Percentiles rank a stretch among this genome's conserved stretches.
Evolutionary conservation across 495 filamentous ascomycete genomes (phyloP).

Genomic region (Jackrogersella minutella): DNA sequence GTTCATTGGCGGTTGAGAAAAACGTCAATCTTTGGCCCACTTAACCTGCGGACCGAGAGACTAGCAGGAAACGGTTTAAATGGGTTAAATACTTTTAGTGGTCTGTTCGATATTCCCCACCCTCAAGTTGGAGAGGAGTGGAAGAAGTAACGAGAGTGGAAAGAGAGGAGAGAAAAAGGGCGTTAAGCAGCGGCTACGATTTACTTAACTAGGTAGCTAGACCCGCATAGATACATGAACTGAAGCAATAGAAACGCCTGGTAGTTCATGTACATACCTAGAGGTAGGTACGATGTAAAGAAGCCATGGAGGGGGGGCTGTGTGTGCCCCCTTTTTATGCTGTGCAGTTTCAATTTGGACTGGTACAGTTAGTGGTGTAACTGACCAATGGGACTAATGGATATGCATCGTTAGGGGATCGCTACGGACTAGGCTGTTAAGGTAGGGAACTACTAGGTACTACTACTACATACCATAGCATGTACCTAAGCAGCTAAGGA

Average conservation of each 20-base stretch:
- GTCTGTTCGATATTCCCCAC: neutral
- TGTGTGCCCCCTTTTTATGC: slow-evolving; percentile 37
- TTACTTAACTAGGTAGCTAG: slow-evolving; percentile 23
- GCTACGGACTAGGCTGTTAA: neutral
- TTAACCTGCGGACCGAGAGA: neutral
- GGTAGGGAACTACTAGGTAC: slow-evolving; percentile 1
- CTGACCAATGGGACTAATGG: neutral
- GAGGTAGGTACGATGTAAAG: too few relatives aligned
- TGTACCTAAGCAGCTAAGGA: too few relatives aligned
- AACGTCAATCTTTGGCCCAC: neutral
- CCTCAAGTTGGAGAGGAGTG: neutral
- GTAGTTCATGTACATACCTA: too few relatives aligned
- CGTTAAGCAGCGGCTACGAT: slow-evolving; percentile 32
- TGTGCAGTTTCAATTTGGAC: slow-evolving; percentile 19
- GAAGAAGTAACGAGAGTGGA: neutral
- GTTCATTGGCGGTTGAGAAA: neutral
- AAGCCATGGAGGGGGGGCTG: slow-evolving; percentile 24
- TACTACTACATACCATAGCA: too few relatives aligned
- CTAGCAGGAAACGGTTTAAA: neutral
- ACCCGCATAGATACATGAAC: slow-evolving; percentile 23
- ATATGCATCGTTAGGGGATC: neutral
- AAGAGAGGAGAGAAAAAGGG: neutral
- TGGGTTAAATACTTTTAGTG: too few relatives aligned
- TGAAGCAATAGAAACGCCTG: slow-evolving; percentile 29
- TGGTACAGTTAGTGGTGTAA: neutral